Percentiles rank a stretch among this genome's conserved stretches.
Conservation (phyloP, 2,329 filamentous ascomycete species). For the Calonectria hawksworthii region DNA sequence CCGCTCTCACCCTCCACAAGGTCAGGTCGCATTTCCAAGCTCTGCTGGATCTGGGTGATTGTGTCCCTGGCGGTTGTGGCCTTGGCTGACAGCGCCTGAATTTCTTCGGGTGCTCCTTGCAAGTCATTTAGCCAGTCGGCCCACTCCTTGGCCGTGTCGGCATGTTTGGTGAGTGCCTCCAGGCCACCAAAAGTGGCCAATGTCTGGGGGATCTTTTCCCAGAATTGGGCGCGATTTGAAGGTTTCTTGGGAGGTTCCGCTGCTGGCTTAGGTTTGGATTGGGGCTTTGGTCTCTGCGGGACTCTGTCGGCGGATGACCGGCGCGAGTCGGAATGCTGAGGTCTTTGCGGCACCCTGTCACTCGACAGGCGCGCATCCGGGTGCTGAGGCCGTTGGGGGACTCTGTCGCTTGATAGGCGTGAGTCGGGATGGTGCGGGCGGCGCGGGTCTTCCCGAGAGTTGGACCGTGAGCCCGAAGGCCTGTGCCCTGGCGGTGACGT, state of each 20-base stretch:
- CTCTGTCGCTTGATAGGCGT: background rate
- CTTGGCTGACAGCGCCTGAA: constrained; percentile 44
- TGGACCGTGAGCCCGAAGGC: constrained; percentile 27
- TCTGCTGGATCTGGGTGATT: constrained; percentile 49
- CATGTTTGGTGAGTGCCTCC: constrained; percentile 44
- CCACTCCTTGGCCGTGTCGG: constrained; percentile 52
- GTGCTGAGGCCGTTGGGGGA: background rate
- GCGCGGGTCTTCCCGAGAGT: constrained; percentile 31
- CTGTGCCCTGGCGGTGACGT: constrained; percentile 29
- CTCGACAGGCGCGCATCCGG: background rate
- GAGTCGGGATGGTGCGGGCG: background rate
- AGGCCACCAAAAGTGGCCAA: constrained; percentile 47
- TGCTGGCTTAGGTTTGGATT: background rate
- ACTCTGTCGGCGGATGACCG: background rate
- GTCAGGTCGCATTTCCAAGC: constrained; percentile 46
- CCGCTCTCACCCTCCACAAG: constrained; percentile 49
- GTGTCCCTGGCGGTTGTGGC: constrained; percentile 49
- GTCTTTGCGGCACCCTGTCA: background rate
- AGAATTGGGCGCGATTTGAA: constrained; percentile 24
- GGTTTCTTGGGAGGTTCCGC: background rate
- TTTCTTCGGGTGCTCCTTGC: constrained; percentile 49
- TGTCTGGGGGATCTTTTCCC: constrained; percentile 42
- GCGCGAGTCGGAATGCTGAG: background rate
- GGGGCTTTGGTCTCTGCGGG: background rate
- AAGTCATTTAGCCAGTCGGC: constrained; percentile 50